These are phyloP conservation scores for Steccherinum ochraceum DNA, from an alignment of 768 basidiomycete genomes.

Conservation along the genomic window DNA sequence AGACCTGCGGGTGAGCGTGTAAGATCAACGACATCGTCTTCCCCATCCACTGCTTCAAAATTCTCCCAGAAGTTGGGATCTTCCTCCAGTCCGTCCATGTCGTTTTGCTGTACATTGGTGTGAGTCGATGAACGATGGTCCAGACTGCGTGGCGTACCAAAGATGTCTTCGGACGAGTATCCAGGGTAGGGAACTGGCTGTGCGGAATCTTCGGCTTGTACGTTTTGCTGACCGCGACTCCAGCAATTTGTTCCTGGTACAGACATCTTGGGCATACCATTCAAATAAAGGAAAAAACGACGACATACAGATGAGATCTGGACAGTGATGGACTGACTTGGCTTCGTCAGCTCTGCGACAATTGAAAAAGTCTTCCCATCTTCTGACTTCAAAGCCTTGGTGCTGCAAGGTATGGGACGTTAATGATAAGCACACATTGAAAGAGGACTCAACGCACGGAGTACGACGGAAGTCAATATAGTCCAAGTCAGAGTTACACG, in stretches of 20 bases:
- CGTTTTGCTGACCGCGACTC: slow-evolving; percentile 43
- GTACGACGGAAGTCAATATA: slow-evolving; percentile 79
- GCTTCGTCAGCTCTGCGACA: slow-evolving; percentile 55
- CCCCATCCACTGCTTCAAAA: slow-evolving; percentile 20
- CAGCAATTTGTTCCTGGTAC: slow-evolving; percentile 67
- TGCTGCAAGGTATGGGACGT: slow-evolving; percentile 35
- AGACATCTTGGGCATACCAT: slow-evolving; percentile 10
- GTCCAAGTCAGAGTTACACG: slow-evolving; percentile 66
- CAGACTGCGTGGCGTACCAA: slow-evolving; percentile 48
- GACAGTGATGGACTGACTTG: slow-evolving; percentile 64
- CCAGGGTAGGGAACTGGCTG: slow-evolving; percentile 54
- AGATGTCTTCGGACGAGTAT: slow-evolving; percentile 65
- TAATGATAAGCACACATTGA: not conserved
- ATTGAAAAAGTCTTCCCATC: slow-evolving; percentile 64
- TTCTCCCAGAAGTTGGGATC: slow-evolving; percentile 59
- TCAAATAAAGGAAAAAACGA: slow-evolving; percentile 6
- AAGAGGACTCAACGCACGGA: slow-evolving; percentile 37
- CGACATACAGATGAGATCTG: slow-evolving; percentile 54
- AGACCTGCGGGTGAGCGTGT: too few species aligned
- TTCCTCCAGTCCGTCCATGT: slow-evolving; percentile 61
- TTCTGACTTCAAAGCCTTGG: slow-evolving; percentile 52
- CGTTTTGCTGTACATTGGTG: slow-evolving; percentile 61
- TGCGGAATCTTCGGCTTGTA: slow-evolving; percentile 54
- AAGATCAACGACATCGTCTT: slow-evolving; percentile 28
- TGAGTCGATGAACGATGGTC: not conserved